Base-by-base conservation (phyloP, 2,329 filamentous ascomycete genomes). In the Phialophora tarda region DNA sequence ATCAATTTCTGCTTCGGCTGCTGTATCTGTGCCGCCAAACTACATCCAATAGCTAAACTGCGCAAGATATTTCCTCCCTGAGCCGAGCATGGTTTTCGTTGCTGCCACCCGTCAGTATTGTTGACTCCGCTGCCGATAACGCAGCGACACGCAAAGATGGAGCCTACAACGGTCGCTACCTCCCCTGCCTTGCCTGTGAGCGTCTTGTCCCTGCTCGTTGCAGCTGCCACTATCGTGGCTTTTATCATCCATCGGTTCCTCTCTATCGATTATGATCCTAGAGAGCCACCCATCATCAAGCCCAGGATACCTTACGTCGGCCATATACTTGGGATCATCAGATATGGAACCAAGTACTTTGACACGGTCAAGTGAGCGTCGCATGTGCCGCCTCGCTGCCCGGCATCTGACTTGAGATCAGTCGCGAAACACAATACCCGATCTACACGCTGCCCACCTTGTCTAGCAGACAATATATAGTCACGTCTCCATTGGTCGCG, bases 371-470 rank as follows among this genome's bases (percentile, higher is more conserved):
- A 61, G 59, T 61, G 28, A 53, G 48, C 50, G 30, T 38, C 23
- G 26, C 30, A 41, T 53, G 44, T n/a, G 12, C 23, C 30, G 21
- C 12, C 30, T n/a, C 3, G 30, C 24, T 21, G 32, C 28, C 53
- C 26, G 30, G 26, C 59, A 8, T n/a, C 38, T 61, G 34, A 61
- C 47, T 10, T 44, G 10, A 26, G 32, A 8, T 34, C 59, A 61
- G 59, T 30, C 59, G 59, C 48, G 14, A 61, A 21, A 61, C 59
- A 1, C 59, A 28, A 24, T 61, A 61, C 30, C 59, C 59, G 21
- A 61, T 61, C n/a, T 61, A 61, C 23, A 61, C 59, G 4, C 34
- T 61, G 7, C 59, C 59, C n/a, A 61, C 59, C n/a, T 28, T 61
- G 30, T 53, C 59, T 14, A 61, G 28, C 21, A 61, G 59, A 41